phyloP scores from a whole-genome alignment of 1,139 yeast genomes.

The Blastobotrys apis region DNA sequence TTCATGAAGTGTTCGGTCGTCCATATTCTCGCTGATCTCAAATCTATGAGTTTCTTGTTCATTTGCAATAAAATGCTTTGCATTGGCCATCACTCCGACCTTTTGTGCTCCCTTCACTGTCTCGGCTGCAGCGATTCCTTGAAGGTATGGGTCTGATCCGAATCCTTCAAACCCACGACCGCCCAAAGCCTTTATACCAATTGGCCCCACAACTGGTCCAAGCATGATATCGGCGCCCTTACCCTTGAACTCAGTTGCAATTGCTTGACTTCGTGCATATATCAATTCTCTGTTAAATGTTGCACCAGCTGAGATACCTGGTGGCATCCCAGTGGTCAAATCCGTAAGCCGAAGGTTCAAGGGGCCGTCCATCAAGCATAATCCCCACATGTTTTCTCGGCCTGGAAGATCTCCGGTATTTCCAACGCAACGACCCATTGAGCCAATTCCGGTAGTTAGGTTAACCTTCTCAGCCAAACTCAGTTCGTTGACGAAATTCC shows the following conservation, averaged over 20 bases:
- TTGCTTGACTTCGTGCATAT: slow-evolving; percentile 51
- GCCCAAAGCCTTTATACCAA: slow-evolving; percentile 58
- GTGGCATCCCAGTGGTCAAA: slow-evolving; percentile 53
- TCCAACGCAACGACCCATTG: slow-evolving; percentile 51
- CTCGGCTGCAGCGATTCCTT: slow-evolving; percentile 53
- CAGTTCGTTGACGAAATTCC: slow-evolving; percentile 51
- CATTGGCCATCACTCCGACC: slow-evolving; percentile 53
- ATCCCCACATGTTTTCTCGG: slow-evolving; percentile 49
- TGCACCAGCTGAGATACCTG: slow-evolving; percentile 56
- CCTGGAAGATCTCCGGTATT: slow-evolving; percentile 55
- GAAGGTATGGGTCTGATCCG: slow-evolving; percentile 60
- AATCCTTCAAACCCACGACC: slow-evolving; percentile 67
- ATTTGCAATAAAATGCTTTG: slow-evolving; percentile 54
- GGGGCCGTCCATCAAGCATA: slow-evolving; percentile 66
- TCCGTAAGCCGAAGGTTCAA: slow-evolving; percentile 59
- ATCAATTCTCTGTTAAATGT: slow-evolving; percentile 54
- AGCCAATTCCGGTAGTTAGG: slow-evolving; percentile 56
- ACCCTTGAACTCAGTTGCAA: slow-evolving; percentile 51
- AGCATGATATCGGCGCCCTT: slow-evolving; percentile 58
- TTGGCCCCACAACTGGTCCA: slow-evolving; percentile 62
- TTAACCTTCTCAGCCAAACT: slow-evolving; percentile 57
- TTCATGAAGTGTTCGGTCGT: slow-evolving; percentile 62
- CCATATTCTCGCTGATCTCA: slow-evolving; percentile 46
- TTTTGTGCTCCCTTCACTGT: slow-evolving; percentile 56
- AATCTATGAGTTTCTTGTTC: slow-evolving; percentile 50